Evolutionary conservation across 202 grass and related monocot genomes (phyloP).

Genomic region (Musa balbisiana): DNA sequence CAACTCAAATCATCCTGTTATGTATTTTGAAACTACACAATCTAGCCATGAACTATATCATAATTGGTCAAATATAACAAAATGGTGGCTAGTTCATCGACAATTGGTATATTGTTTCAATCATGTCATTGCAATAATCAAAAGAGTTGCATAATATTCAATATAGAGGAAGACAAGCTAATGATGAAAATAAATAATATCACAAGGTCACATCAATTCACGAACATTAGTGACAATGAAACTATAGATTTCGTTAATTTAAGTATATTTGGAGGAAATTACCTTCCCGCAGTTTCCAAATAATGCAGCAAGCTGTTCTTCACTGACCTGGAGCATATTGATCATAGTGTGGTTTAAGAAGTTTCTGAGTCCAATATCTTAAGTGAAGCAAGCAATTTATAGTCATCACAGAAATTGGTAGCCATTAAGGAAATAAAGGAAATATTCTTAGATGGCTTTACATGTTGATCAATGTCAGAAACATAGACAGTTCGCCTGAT

Average conservation of each 20-base stretch:
- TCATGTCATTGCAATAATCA: no score
- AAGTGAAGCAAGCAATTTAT: neutral
- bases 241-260: neutral
- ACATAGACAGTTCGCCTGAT: conserved; percentile 53
- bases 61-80: no score
- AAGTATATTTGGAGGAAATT: conserved; percentile 18
- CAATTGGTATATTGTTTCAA: no score
- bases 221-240: neutral
- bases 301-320: conserved; percentile 27
- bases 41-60: no score
- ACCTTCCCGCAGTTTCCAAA: conserved; percentile 36
- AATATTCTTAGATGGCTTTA: neutral
- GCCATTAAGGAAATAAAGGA: neutral
- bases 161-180: no score
- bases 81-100: no score
- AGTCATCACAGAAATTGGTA: neutral
- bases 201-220: neutral
- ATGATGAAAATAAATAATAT: neutral
- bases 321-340: conserved; percentile 38
- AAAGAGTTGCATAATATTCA: no score
- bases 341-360: neutral
- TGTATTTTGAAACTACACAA: no score
- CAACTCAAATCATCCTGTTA: no score
- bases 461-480: conserved; percentile 39
- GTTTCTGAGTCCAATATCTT: neutral